Base-by-base conservation (phyloP, 495 filamentous ascomycete genomes). In the Xylaria bambusicola region DNA sequence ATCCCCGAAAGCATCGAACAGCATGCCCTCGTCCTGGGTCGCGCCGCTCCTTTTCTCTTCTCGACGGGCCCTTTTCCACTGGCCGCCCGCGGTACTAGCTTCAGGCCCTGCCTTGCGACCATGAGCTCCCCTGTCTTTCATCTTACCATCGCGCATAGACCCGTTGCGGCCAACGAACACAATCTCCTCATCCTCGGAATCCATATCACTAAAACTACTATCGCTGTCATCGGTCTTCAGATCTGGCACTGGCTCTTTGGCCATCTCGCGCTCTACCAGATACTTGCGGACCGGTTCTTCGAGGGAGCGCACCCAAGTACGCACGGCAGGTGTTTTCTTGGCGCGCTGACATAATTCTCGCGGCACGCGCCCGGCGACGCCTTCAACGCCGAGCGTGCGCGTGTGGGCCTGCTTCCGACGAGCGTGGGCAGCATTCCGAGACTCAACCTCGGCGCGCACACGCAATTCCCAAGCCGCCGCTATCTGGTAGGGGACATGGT, bases 131-230 rank as follows among this genome's bases (percentile, higher is more conserved):
- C 56, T 67, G 73, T 60, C 69, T 69, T 31, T 75, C 74, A 24
- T 21, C 38, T 15, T 40, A 2, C 83, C 78, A 60, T 91, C 89
- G 65, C 84, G 84, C 86, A 86, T 90, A 55, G 77, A 79, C 6
- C 89, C 88, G 65, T 90, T 87, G 4, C 89, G 79, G 1, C 92
- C 92, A 9, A 96, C 86, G 70, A 96, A 97, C 2, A 97, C 91
- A 63, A 98, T 92, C 73, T 98, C 93, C 57, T 96, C 92, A 64
- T 95, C 92, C 36, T 88, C 86, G 20, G 80, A 78, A 53, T 84
- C 84, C 15, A 78, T 73, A 18, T 84, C 80, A 18, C 78, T 75
- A n/a, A n/a, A n/a, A 17, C 80, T 69, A n/a, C 42, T 56, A 0
- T 49, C 45, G 40, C 42, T 50, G 6, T 60, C 55, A 23, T 57